These are phyloP conservation scores for Pterocarpus macrocarpus DNA, from an alignment of 306 rosid genomes.

Conservation along the genomic window DNA sequence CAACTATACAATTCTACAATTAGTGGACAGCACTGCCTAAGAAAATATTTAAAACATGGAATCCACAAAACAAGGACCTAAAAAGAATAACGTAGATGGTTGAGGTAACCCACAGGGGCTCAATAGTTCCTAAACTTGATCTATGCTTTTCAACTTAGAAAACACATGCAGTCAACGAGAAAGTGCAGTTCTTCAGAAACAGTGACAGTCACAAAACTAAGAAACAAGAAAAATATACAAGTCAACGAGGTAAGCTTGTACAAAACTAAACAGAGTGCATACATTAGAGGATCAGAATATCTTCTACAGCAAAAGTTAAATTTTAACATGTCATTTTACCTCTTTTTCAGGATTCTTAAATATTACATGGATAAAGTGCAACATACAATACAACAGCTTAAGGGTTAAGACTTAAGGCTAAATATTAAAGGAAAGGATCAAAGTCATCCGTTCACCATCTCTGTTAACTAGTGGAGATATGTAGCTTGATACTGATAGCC, in stretches of 20 bases:
- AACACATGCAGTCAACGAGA: neutral
- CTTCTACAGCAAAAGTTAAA: slow-evolving; percentile 65
- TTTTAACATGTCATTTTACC: slow-evolving; percentile 60
- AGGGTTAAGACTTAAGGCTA: slow-evolving; percentile 85
- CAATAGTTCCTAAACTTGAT: neutral
- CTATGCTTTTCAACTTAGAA: neutral
- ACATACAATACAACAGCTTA: slow-evolving; percentile 66
- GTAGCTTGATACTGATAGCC: slow-evolving; percentile 95
- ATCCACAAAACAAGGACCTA: no score
- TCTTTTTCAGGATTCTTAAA: slow-evolving; percentile 47
- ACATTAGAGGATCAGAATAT: slow-evolving; percentile 78
- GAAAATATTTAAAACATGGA: no score
- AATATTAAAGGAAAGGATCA: slow-evolving; percentile 74
- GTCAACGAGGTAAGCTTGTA: slow-evolving; percentile 42
- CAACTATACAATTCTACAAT: no score
- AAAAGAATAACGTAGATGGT: no score
- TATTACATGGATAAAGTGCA: slow-evolving; percentile 76
- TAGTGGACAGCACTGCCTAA: no score
- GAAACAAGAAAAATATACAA: slow-evolving; percentile 41
- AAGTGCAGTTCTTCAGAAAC: neutral
- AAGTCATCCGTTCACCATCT: slow-evolving; percentile 63
- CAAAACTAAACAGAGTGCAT: slow-evolving; percentile 66
- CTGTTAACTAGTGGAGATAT: slow-evolving; percentile 82
- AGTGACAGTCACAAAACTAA: slow-evolving; percentile 1
- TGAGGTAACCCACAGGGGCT: no score